Evolutionary conservation across 75 land plant genomes (phyloP), one percentile per base, ranked within the genome.

Genomic region (Pinus taeda): DNA sequence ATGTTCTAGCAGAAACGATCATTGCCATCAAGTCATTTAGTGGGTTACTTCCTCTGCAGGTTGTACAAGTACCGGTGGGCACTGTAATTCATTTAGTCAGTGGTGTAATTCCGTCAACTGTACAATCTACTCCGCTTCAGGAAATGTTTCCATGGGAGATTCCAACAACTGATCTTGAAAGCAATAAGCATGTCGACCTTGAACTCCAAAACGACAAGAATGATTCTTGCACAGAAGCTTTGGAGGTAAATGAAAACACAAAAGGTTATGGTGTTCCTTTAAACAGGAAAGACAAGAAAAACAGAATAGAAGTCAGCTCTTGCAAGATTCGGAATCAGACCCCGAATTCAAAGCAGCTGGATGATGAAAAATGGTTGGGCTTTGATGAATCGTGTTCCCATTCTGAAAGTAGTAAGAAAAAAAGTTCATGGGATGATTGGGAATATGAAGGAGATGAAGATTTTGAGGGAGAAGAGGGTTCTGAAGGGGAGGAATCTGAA

Each of bases 31-130:
- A 18, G 21, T 67, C 7, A 67, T 45, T 67, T 18, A n/a, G 64
- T 22, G 22, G 29, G 24, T 15, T 67, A 59, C 33, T 18, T 20
- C 33, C 7, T 33, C 13, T 60, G 22, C 81, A 97, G 99, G 90
- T 94, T 82, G 88, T 84, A 12, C 89, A 76, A 56, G 97, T 97
- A 24, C 99, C 99, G 24, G 85, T 94, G 62, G 99, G 99, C n/a
- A 94, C 98, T 57, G 99, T 94, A 11, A 86, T 97, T 59, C 99
- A 97, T 85, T 86, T 97, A 42, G 83, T 88, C 11, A 79, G 77
- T 30, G 99, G 99, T 49, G 84, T 86, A 77, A 24, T 87, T 72
- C 98, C 97, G 22, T 79, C 83, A 21, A 21, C 75, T 36, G 77
- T 82, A 42, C 88, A 81, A 56, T 69, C 79, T 9, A 61, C 56